Percentiles rank a stretch among this genome's conserved stretches.
phyloP scores from a whole-genome alignment of 31 red algal species.

The Bonnemaisonia californica region DNA sequence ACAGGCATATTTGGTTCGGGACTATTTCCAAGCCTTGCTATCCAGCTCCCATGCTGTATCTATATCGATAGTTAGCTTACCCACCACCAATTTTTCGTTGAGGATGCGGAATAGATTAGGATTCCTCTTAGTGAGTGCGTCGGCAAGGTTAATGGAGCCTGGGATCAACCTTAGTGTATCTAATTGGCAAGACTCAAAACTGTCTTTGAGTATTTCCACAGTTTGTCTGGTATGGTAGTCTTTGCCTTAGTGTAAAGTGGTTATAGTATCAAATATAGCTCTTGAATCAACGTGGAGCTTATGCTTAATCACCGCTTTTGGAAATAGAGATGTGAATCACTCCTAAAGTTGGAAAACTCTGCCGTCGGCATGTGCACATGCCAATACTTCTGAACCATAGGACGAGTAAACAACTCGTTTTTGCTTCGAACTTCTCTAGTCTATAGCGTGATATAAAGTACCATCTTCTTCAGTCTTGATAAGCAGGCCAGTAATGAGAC shows the following conservation, averaged over 20 bases:
- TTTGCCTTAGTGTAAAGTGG: background rate
- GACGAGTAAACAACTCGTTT: conserved; percentile 1
- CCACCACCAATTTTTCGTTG: too few species aligned
- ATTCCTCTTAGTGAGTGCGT: conserved; percentile 4
- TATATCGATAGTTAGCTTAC: too few species aligned
- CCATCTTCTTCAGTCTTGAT: background rate
- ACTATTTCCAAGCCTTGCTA: too few species aligned
- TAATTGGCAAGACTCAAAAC: conserved; percentile 2
- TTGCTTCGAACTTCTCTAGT: background rate
- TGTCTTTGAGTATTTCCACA: background rate
- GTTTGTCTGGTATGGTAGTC: background rate
- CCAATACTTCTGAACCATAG: conserved; percentile 7
- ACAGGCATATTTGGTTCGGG: too few species aligned
- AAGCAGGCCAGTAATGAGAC: background rate
- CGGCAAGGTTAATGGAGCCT: background rate
- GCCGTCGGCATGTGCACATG: background rate
- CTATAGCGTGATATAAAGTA: background rate
- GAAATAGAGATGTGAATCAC: background rate
- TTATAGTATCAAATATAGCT: too few species aligned
- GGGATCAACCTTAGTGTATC: background rate
- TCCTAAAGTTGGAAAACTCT: background rate
- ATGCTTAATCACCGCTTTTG: background rate
- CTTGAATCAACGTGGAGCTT: background rate
- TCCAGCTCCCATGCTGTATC: too few species aligned
- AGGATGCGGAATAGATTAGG: too few species aligned